Evolutionary conservation across 108 stramenopile genomes (phyloP).

Genomic region (Schizochytrium sp.): DNA sequence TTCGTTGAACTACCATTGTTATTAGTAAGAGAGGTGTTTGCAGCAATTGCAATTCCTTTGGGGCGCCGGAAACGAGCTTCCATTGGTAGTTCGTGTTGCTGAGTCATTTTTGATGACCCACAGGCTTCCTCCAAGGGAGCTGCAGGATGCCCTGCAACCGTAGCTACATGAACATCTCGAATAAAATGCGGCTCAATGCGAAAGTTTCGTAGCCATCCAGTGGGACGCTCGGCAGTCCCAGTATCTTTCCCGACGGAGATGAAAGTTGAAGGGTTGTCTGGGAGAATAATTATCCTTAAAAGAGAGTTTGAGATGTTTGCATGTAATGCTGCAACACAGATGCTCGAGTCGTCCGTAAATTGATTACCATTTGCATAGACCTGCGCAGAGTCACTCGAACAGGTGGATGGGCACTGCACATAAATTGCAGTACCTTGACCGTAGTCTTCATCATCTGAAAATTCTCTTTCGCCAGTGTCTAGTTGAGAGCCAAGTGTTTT

Average conservation of each 20-base stretch:
- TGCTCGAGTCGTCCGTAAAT: conserved; percentile 78
- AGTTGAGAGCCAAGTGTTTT: conserved; percentile 73
- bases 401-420: conserved; percentile 74
- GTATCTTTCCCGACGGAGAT: neutral
- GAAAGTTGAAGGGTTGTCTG: neutral
- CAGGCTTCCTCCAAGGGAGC: conserved; percentile 78
- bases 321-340: conserved; percentile 83
- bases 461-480: conserved; percentile 77
- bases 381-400: conserved; percentile 62
- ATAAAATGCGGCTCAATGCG: conserved; percentile 17
- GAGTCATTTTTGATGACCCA: conserved; percentile 73
- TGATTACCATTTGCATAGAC: conserved; percentile 61
- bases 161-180: conserved; percentile 73
- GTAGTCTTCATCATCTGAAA: conserved; percentile 79
- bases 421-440: conserved; percentile 81
- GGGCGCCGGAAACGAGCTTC: conserved; percentile 77
- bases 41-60: conserved; percentile 74
- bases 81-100: conserved; percentile 72
- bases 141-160: conserved; percentile 82
- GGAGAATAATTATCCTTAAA: conserved; percentile 72
- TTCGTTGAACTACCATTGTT: neutral
- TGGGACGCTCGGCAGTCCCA: neutral
- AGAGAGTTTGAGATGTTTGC: conserved; percentile 74
- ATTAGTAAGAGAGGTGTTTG: conserved; percentile 71
- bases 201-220: conserved; percentile 51